phyloP scores from a whole-genome alignment of 2,329 filamentous ascomycete genomes.

The Diaporthe longicolla region DNA sequence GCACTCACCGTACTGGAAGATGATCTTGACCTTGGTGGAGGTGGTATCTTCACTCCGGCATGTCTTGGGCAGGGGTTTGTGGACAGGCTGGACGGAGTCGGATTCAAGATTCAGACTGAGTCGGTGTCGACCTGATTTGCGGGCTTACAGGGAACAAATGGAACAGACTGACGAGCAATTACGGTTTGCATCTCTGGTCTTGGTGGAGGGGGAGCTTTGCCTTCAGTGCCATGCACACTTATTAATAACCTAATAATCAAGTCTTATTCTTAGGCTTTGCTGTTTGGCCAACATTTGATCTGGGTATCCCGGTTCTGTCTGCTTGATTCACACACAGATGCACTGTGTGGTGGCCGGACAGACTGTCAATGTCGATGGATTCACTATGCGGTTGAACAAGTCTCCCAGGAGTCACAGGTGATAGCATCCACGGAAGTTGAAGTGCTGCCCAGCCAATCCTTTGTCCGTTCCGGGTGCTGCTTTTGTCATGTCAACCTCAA shows the following conservation, averaged over 20 bases:
- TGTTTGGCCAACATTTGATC: too few relatives aligned
- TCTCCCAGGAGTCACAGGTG: too few relatives aligned
- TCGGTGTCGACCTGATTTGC: conserved; percentile 52
- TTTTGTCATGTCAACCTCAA: not conserved
- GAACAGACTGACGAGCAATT: not conserved
- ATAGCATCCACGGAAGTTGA: too few relatives aligned
- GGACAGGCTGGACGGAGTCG: conserved; percentile 71
- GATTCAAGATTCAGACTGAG: conserved; percentile 74
- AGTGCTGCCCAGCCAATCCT: not conserved
- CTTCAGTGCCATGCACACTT: not conserved
- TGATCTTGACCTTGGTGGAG: conserved; percentile 67
- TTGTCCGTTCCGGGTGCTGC: not conserved
- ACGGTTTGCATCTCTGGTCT: not conserved
- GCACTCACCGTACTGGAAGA: conserved; percentile 77
- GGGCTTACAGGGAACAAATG: not conserved
- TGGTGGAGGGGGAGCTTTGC: not conserved
- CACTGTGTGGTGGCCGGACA: too few relatives aligned
- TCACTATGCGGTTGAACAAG: too few relatives aligned
- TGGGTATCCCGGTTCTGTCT: too few relatives aligned
- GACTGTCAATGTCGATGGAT: too few relatives aligned
- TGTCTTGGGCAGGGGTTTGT: conserved; percentile 78
- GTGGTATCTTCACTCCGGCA: conserved; percentile 80
- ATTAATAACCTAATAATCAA: too few relatives aligned
- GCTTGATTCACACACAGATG: too few relatives aligned
- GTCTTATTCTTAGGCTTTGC: not conserved